Evolutionary conservation across 1,284 basidiomycete genomes (phyloP).

Genomic region (Cystobasidium pallidum): DNA sequence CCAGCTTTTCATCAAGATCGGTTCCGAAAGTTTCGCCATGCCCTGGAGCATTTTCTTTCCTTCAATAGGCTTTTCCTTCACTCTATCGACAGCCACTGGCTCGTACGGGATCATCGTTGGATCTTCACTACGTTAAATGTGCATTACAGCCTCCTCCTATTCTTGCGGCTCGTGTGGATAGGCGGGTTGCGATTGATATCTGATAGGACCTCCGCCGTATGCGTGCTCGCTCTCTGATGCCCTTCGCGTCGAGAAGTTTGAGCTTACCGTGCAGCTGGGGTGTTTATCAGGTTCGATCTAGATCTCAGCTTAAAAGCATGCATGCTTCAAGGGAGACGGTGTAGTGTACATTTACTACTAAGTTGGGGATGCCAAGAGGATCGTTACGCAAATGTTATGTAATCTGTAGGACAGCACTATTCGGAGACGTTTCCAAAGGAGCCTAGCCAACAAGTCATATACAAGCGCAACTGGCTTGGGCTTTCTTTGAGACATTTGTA

Average conservation of each 20-base stretch:
- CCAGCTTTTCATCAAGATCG: background rate
- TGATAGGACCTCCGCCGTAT: background rate
- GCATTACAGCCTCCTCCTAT: background rate
- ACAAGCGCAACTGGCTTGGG: background rate
- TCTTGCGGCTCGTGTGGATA: background rate
- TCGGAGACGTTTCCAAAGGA: background rate
- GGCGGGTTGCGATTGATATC: background rate
- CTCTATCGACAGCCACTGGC: background rate
- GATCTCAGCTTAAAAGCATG: background rate
- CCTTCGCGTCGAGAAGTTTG: slow-evolving; percentile 10
- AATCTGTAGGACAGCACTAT: background rate
- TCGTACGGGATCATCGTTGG: no score
- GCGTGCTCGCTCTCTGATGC: slow-evolving; percentile 14
- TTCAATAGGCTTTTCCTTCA: background rate
- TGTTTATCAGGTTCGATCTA: background rate
- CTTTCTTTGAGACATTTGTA: slow-evolving; percentile 4
- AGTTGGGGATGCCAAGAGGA: no score
- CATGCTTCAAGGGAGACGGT: background rate
- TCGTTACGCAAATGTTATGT: no score
- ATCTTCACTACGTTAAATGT: background rate
- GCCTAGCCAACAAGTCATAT: background rate
- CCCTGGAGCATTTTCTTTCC: background rate
- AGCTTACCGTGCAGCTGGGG: slow-evolving; percentile 16
- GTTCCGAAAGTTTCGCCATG: background rate
- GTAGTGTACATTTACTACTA: background rate